A percentile compares a stretch with the other conserved stretches of the same genome.
phyloP scores from a whole-genome alignment of 1,139 yeast genomes.

The Magnusiomyces ingens region DNA sequence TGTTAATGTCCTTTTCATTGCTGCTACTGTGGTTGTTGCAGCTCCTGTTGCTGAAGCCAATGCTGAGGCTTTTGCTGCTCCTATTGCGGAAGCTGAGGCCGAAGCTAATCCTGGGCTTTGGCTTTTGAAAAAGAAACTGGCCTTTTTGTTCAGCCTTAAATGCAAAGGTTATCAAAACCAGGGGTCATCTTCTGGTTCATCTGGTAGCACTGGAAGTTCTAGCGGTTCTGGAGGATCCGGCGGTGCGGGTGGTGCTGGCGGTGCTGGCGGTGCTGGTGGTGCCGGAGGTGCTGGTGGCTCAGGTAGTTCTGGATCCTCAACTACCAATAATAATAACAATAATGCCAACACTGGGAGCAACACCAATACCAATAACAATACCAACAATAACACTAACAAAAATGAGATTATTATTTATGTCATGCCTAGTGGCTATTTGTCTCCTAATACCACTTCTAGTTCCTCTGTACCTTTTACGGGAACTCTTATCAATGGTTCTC shows the following conservation, averaged over 20 bases:
- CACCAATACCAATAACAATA: background rate
- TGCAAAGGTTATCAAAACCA: no score
- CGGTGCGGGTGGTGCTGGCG: background rate
- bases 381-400: background rate
- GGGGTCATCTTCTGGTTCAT: background rate
- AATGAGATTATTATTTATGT: background rate
- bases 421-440: background rate
- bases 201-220: background rate
- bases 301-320: no score
- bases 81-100: no score
- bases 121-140: no score
- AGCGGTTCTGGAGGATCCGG: background rate
- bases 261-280: background rate
- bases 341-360: background rate
- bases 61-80: background rate
- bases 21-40: background rate
- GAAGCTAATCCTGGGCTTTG: no score
- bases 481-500: constrained; percentile 1
- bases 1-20: no score
- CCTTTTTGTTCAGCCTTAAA: no score
- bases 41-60: background rate
- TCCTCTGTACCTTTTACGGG: constrained; percentile 2
- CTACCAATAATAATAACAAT: background rate
- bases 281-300: no score
- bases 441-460: background rate